Conservation (phyloP, 306 rosid genomes). For the Dryas alaskensis region DNA sequence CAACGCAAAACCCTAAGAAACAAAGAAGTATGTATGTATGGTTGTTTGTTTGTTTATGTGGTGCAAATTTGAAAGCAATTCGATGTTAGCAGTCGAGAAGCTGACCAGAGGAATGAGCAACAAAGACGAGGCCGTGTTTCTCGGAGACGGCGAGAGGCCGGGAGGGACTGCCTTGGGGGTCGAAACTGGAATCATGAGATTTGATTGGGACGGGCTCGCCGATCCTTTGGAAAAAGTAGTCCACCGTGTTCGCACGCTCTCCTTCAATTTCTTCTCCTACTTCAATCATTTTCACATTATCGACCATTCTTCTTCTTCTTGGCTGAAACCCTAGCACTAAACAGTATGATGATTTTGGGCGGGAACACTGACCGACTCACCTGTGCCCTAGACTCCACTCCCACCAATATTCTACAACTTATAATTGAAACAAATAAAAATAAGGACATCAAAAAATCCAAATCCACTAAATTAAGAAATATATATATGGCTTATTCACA, state of each 20-base stretch:
- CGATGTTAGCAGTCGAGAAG: background rate
- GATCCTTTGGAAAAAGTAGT: slow-evolving; percentile 61
- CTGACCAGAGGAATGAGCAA: slow-evolving; percentile 60
- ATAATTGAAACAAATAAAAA: no score
- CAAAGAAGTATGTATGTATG: no score
- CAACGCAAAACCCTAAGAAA: slow-evolving; percentile 65
- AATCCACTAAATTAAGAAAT: no score
- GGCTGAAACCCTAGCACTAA: slow-evolving; percentile 2
- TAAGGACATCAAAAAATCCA: no score
- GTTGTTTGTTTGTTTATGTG: background rate
- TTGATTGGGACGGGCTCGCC: slow-evolving; percentile 66
- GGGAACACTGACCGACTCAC: slow-evolving; percentile 6
- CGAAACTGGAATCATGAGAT: slow-evolving; percentile 39
- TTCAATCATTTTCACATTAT: slow-evolving; percentile 8
- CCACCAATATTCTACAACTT: no score
- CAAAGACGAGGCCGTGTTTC: slow-evolving; percentile 56
- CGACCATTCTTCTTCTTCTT: background rate
- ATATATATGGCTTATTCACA: no score
- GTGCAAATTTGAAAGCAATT: background rate
- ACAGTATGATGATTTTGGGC: slow-evolving; percentile 5
- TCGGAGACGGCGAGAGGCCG: slow-evolving; percentile 79
- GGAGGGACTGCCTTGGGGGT: slow-evolving; percentile 45
- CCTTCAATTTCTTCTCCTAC: slow-evolving; percentile 52
- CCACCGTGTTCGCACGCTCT: slow-evolving; percentile 31
- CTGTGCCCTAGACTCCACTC: slow-evolving; percentile 21